phyloP scores from a whole-genome alignment of 73 alveolate species.

The Paramecium caudatum region DNA sequence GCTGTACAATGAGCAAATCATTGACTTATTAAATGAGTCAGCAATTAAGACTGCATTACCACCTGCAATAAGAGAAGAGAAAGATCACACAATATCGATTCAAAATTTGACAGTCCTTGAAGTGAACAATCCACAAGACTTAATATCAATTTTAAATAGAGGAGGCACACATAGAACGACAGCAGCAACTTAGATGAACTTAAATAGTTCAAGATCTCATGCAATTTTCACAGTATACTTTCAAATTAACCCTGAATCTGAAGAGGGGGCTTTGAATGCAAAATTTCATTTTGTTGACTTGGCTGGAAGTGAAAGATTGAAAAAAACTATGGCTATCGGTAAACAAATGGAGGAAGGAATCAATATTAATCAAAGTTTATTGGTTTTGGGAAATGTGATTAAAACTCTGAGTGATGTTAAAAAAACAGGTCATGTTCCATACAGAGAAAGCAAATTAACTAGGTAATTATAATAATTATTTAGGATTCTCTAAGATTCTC shows the following conservation, averaged over 20 bases:
- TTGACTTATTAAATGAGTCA: slow-evolving; percentile 91
- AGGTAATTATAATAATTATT: slow-evolving; percentile 25
- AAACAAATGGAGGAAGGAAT: slow-evolving; percentile 94
- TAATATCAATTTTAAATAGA: slow-evolving; percentile 87
- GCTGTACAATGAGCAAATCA: slow-evolving; percentile 95
- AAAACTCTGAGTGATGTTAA: slow-evolving; percentile 92
- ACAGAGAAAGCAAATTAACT: slow-evolving; percentile 97
- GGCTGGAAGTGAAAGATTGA: slow-evolving; percentile 98
- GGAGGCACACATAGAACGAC: slow-evolving; percentile 95
- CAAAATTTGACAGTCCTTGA: slow-evolving; percentile 86
- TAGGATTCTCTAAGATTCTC: slow-evolving; percentile 96
- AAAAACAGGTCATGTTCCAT: slow-evolving; percentile 95
- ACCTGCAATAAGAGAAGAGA: slow-evolving; percentile 85
- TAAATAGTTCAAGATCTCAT: slow-evolving; percentile 94
- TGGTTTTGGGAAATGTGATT: slow-evolving; percentile 96
- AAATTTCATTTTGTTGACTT: slow-evolving; percentile 98
- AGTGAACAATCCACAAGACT: slow-evolving; percentile 90
- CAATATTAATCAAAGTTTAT: slow-evolving; percentile 93
- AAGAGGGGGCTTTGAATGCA: slow-evolving; percentile 89
- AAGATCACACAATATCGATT: slow-evolving; percentile 88
- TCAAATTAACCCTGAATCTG: slow-evolving; percentile 84
- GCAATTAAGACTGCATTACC: slow-evolving; percentile 67
- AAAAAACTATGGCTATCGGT: slow-evolving; percentile 94
- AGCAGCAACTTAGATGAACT: slow-evolving; percentile 92
- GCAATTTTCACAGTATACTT: slow-evolving; percentile 94